phyloP scores from a whole-genome alignment of 148 eudicot species.

The Chenopodium suecicum region DNA sequence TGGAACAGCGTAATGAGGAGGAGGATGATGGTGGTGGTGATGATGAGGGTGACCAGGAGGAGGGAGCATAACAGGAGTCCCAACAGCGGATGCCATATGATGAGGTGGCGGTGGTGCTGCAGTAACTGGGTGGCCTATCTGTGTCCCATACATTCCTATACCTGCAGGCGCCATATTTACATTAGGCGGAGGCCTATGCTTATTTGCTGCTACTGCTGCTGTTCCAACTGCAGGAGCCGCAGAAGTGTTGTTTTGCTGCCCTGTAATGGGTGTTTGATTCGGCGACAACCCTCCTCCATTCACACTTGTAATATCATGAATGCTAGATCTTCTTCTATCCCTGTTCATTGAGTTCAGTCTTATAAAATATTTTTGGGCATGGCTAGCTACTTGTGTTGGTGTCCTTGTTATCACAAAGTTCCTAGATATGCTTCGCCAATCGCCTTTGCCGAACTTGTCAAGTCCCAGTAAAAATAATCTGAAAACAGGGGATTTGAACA shows the following conservation, averaged over 20 bases:
- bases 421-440: slow-evolving; percentile 90
- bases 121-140: slow-evolving; percentile 71
- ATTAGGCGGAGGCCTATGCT: slow-evolving; percentile 34
- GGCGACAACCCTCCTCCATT: slow-evolving; percentile 50
- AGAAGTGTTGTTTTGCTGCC: slow-evolving; percentile 41
- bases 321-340: slow-evolving; percentile 78
- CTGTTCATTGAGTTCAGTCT: slow-evolving; percentile 82
- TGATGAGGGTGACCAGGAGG: slow-evolving; percentile 57
- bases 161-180: slow-evolving; percentile 41
- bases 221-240: slow-evolving; percentile 31
- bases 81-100: slow-evolving; percentile 75
- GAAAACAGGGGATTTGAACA: slow-evolving; percentile 5
- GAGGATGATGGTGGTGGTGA: slow-evolving; percentile 50
- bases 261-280: slow-evolving; percentile 66
- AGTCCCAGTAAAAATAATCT: slow-evolving; percentile 79
- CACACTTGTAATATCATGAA: slow-evolving; percentile 76
- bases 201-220: slow-evolving; percentile 32
- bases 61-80: slow-evolving; percentile 80
- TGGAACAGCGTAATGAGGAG: slow-evolving; percentile 60
- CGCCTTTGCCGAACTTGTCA: slow-evolving; percentile 88
- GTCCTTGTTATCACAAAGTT: slow-evolving; percentile 81
- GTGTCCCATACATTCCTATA: slow-evolving; percentile 78
- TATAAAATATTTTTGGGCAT: slow-evolving; percentile 88
- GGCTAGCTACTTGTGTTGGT: slow-evolving; percentile 91
- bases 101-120: slow-evolving; percentile 42